Percentiles rank a stretch among this genome's conserved stretches.
phyloP scores from a whole-genome alignment of 306 rosid species.

The Lithocarpus polystachyus region DNA sequence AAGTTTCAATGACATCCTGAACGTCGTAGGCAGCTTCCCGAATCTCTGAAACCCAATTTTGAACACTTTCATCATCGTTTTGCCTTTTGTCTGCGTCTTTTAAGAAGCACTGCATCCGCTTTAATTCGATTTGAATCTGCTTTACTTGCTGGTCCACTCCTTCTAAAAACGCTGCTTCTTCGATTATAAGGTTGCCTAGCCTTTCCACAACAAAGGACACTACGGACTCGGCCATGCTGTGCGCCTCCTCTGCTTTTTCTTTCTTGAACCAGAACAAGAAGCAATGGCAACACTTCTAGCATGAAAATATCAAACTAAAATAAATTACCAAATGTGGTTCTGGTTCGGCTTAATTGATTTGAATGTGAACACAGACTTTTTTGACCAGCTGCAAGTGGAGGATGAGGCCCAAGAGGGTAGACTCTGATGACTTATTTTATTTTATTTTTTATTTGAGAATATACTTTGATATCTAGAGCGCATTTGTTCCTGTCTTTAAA shows the following conservation, averaged over 20 bases:
- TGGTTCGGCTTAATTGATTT: too few relatives aligned
- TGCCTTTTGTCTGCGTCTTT: slow-evolving; percentile 44
- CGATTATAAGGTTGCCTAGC: slow-evolving; percentile 24
- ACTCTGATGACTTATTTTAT: too few relatives aligned
- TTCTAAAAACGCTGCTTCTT: slow-evolving; percentile 30
- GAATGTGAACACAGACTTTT: too few relatives aligned
- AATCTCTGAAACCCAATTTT: slow-evolving; percentile 42
- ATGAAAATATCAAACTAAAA: not conserved
- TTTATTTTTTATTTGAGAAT: too few relatives aligned
- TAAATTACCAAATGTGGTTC: too few relatives aligned
- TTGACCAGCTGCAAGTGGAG: too few relatives aligned
- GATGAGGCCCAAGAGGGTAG: too few relatives aligned
- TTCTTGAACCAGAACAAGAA: not conserved
- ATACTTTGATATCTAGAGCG: too few relatives aligned
- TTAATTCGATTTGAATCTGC: slow-evolving; percentile 33
- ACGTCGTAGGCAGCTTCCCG: slow-evolving; percentile 41
- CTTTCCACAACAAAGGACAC: slow-evolving; percentile 39
- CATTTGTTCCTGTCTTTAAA: too few relatives aligned
- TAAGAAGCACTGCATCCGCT: slow-evolving; percentile 43
- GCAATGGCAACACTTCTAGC: not conserved
- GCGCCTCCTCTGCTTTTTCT: not conserved
- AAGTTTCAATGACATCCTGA: slow-evolving; percentile 47
- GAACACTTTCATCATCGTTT: slow-evolving; percentile 25
- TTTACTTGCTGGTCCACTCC: slow-evolving; percentile 30
- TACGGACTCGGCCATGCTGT: slow-evolving; percentile 33